Evolutionary conservation across 345 rosid species (phyloP).

Genomic region (Euclidium syriacum): DNA sequence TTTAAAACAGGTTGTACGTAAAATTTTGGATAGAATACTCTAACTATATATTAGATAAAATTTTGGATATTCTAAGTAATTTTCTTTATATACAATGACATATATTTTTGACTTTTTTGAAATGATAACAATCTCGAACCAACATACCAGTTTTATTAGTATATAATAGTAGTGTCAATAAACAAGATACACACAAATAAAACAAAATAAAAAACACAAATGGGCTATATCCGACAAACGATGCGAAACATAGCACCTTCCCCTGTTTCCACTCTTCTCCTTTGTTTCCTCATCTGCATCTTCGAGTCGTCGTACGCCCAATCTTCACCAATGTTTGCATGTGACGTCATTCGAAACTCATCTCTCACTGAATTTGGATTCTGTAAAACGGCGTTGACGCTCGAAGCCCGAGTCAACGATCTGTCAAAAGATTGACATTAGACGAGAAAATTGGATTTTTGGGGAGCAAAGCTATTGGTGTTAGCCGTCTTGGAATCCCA

Average conservation of each 20-base stretch:
- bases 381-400: constrained; percentile 55
- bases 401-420: constrained; percentile 43
- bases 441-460: constrained; percentile 54
- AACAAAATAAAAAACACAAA: no score
- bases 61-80: no score
- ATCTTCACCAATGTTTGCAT: constrained; percentile 50
- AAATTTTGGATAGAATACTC: no score
- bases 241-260: not conserved
- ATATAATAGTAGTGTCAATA: no score
- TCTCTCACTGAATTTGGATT: constrained; percentile 36
- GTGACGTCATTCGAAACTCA: constrained; percentile 42
- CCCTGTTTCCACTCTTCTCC: constrained; percentile 28
- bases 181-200: no score
- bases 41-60: no score
- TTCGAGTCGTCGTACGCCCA: constrained; percentile 17
- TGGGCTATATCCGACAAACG: no score
- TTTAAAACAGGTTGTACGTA: no score
- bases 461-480: constrained; percentile 48
- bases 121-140: no score
- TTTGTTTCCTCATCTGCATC: constrained; percentile 7
- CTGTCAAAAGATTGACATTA: constrained; percentile 47
- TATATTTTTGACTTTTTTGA: no score
- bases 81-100: no score
- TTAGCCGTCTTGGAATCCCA: constrained; percentile 66
- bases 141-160: no score